Evolutionary conservation across 176 grass and related monocot species (phyloP), one percentile per base, ranked within the genome.

Genomic region (Oryza meridionalis): DNA sequence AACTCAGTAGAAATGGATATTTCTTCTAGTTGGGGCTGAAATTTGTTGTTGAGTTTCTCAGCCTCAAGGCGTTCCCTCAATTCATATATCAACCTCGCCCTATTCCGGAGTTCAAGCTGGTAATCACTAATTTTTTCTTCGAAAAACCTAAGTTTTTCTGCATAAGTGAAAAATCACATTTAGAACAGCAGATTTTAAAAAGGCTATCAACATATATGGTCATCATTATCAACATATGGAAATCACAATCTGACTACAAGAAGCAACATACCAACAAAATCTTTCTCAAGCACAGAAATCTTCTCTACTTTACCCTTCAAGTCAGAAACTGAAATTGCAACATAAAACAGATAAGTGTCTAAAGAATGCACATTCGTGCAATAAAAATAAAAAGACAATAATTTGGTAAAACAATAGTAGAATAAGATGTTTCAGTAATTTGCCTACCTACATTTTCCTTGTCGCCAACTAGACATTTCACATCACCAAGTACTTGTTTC

Each of bases 391-490:
- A 79, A 80, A 64, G 42, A 53, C 35, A 85, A 32, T 25, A 5
- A 13, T 55, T 42, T 82, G 12, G 21, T 44, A 24, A 77, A n/a
- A 33, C 14, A 81, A 81, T 2, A 13, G 27, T 70, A 72, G n/a
- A 21, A 77, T 72, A 16, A 24, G 11, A 21, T 38, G 24, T 53
- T 21, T 55, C 40, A 90, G 19, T 26, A 55, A 69, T n/a, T 32
- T 8, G 67, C 88, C 74, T 90, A 87, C 90, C 94, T 84, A 90
- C 44, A 88, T 80, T 88, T 86, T 97, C 94, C 90, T 91, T 94
- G 81, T 94, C 88, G 69, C 86, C 77, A 70, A 97, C 61, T 66
- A 90, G 61, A 86, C 69, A 85, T 65, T 94, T 79, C 40, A 94
- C 53, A 67, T 86, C 84, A 88, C 81, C 75, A 66, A 97, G 80